phyloP scores from a whole-genome alignment of 1,284 basidiomycete genomes.

The Microbotryomycetes sp. region DNA sequence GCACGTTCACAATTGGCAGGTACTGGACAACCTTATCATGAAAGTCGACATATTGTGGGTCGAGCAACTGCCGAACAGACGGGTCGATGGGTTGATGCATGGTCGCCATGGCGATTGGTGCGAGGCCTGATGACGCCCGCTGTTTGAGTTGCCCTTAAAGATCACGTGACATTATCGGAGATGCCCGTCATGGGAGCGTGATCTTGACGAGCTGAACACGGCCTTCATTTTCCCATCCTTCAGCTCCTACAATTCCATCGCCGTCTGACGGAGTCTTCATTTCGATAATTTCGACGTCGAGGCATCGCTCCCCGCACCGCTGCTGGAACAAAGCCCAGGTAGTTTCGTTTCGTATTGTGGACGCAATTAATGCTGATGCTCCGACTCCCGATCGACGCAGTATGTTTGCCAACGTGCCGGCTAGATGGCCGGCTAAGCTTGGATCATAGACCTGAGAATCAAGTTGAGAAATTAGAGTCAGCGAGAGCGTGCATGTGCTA shows the following conservation, averaged over 20 bases:
- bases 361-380: slow-evolving; percentile 19
- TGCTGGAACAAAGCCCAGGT: slow-evolving; percentile 22
- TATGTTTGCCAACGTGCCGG: slow-evolving; percentile 10
- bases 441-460: slow-evolving; percentile 28
- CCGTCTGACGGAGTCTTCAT: background rate
- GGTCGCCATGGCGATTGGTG: background rate
- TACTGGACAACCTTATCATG: background rate
- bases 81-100: background rate
- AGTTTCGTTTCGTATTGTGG: slow-evolving; percentile 22
- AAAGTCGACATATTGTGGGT: background rate
- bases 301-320: slow-evolving; percentile 19
- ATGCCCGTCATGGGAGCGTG: too few species aligned
- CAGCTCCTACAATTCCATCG: slow-evolving; percentile 27
- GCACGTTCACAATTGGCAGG: background rate
- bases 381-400: background rate
- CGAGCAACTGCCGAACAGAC: background rate
- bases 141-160: too few species aligned
- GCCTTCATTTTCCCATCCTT: slow-evolving; percentile 30
- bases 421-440: slow-evolving; percentile 4
- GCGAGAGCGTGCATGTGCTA: background rate
- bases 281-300: slow-evolving; percentile 2
- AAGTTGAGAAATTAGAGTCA: background rate
- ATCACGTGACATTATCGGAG: background rate
- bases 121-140: too few species aligned
- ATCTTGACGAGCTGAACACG: slow-evolving; percentile 21